Percentiles rank a stretch among this genome's conserved stretches.
Conservation (phyloP, 257 asterid genomes). For the Ocimum tenuiflorum region DNA sequence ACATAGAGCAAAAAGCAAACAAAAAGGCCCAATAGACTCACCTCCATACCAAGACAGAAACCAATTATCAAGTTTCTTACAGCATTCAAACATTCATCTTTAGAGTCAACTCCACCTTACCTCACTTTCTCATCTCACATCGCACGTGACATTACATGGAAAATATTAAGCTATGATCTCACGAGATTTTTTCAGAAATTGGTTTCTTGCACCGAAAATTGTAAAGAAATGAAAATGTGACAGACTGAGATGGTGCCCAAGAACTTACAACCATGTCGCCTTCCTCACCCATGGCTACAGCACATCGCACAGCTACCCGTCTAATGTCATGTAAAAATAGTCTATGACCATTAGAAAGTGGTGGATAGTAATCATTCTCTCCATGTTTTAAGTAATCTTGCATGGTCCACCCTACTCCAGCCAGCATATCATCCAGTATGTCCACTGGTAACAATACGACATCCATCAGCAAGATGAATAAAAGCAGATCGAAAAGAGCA, state of each 20-base stretch:
- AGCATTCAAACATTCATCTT: not conserved
- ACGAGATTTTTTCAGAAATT: not conserved
- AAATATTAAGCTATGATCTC: not conserved
- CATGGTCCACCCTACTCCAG: conserved; percentile 94
- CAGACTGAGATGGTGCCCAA: not conserved
- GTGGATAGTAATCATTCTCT: conserved; percentile 95
- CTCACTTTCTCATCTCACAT: not conserved
- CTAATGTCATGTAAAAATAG: conserved; percentile 88
- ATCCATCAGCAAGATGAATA: conserved; percentile 10
- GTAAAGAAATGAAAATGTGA: conserved; percentile 3
- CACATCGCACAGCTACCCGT: conserved; percentile 93
- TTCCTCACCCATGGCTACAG: conserved; percentile 99
- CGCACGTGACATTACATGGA: not conserved
- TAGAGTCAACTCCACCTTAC: not conserved
- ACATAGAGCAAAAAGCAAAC: not conserved
- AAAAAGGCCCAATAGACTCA: not conserved
- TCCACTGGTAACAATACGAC: conserved; percentile 51
- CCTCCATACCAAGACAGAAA: not conserved
- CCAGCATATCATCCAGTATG: conserved; percentile 87
- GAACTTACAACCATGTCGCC: conserved; percentile 91
- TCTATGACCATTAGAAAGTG: conserved; percentile 87
- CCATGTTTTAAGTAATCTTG: conserved; percentile 92
- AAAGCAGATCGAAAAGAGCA: not conserved
- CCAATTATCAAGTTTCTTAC: not conserved
- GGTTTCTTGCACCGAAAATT: not conserved